Evolutionary conservation across 805 yeast species (phyloP).

Genomic region (Pichia paraexigua): DNA sequence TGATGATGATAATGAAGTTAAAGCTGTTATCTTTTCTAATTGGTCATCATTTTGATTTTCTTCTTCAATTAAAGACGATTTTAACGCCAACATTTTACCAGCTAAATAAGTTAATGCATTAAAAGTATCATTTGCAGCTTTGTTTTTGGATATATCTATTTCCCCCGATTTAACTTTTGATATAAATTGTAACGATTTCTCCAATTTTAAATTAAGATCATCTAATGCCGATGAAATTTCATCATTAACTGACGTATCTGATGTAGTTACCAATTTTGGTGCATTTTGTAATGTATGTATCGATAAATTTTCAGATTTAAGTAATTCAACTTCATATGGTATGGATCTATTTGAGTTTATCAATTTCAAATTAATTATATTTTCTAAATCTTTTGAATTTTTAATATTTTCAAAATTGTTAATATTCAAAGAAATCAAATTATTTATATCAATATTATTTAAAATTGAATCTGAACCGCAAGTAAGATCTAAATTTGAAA

Average conservation of each 20-base stretch:
- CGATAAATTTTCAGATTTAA: not conserved
- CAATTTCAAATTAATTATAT: not conserved
- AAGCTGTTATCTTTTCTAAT: conserved; percentile 1
- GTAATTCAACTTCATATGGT: not conserved
- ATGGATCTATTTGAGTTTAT: not conserved
- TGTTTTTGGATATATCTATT: not conserved
- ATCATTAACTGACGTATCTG: not conserved
- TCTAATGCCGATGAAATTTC: not conserved
- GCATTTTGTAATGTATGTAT: not conserved
- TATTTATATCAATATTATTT: not conserved
- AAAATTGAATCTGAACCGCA: not conserved
- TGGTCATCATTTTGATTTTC: not conserved
- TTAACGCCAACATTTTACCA: not conserved
- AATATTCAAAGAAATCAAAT: not conserved
- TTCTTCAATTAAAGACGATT: not conserved
- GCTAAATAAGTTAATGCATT: conserved; percentile 11
- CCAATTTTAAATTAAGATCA: conserved; percentile 4
- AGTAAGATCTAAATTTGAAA: not conserved
- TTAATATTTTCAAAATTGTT: not conserved
- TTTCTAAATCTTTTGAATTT: not conserved
- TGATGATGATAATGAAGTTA: conserved; percentile 3
- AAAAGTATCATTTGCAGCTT: conserved; percentile 6
- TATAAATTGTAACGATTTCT: conserved; percentile 11
- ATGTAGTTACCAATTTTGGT: not conserved
- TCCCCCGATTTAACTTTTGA: conserved; percentile 5